These are phyloP conservation scores for Rhytidiadelphus loreus DNA, from an alignment of 225 moss, liverwort and hornwort species.

Conservation along the genomic window DNA sequence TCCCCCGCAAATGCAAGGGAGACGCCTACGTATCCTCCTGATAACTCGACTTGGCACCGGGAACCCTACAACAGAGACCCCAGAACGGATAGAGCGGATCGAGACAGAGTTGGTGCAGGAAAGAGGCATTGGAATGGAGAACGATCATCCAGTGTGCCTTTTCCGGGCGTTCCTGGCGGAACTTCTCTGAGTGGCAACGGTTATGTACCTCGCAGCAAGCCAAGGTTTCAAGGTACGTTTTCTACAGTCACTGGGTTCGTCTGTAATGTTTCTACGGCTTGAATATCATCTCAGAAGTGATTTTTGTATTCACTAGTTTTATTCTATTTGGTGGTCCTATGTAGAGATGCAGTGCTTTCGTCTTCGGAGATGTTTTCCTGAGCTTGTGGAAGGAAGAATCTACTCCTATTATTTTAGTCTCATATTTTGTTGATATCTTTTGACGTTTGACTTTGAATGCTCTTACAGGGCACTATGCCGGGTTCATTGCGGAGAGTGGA, in stretches of 20 bases:
- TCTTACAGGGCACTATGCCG: slow-evolving; percentile 34
- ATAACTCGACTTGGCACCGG: slow-evolving; percentile 32
- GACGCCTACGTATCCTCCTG: slow-evolving; percentile 29
- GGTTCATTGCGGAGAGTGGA: slow-evolving; percentile 33
- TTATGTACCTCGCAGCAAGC: slow-evolving; percentile 33
- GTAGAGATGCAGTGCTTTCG: background rate
- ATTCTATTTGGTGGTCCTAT: background rate
- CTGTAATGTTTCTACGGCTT: background rate
- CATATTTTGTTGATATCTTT: background rate
- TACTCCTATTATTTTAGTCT: background rate
- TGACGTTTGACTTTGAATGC: background rate
- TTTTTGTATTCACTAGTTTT: background rate
- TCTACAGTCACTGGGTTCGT: background rate
- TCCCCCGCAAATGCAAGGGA: slow-evolving; percentile 32
- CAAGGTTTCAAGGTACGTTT: slow-evolving; percentile 33
- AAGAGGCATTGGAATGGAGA: slow-evolving; percentile 46
- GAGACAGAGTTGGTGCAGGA: slow-evolving; percentile 19
- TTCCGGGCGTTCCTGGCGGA: slow-evolving; percentile 16
- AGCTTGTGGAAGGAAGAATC: background rate
- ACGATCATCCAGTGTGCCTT: background rate
- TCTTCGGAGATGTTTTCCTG: background rate
- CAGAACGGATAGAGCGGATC: slow-evolving; percentile 31
- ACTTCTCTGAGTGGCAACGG: slow-evolving; percentile 19
- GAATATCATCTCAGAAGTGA: background rate
- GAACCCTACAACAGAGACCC: slow-evolving; percentile 21